A percentile compares a stretch with the other conserved stretches of the same genome.
phyloP scores from a whole-genome alignment of 1,284 basidiomycete species.

The Papiliotrema fonsecae region DNA sequence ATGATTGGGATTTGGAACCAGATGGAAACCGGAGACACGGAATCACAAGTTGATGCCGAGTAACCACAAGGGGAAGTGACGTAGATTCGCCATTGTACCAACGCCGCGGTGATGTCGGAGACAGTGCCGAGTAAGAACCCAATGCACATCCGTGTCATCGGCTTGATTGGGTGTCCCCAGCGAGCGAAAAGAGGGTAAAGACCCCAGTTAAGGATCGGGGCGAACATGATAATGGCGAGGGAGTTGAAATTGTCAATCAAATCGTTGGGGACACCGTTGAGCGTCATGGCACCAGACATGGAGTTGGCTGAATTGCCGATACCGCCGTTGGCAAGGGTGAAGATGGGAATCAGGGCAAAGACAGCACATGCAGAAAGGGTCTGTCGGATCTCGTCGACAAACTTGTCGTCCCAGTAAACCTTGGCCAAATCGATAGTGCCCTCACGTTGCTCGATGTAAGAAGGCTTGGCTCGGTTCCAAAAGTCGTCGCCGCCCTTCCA shows the following conservation, averaged over 20 bases:
- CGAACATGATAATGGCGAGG: conserved; percentile 48
- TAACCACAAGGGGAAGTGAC: conserved; percentile 48
- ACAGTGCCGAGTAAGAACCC: conserved; percentile 43
- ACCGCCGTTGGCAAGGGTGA: conserved; percentile 20
- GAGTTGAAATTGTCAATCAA: conserved; percentile 51
- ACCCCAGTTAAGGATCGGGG: conserved; percentile 49
- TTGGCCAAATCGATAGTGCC: conserved; percentile 29
- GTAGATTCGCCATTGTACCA: conserved; percentile 52
- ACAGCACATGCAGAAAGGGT: conserved; percentile 49
- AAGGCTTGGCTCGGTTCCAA: conserved; percentile 39
- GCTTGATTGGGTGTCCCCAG: conserved; percentile 37
- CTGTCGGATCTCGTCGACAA: conserved; percentile 48
- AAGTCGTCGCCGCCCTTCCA: conserved; percentile 34
- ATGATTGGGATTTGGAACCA: conserved; percentile 51
- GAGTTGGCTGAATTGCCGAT: conserved; percentile 9
- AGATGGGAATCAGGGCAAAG: conserved; percentile 36
- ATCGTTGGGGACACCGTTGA: conserved; percentile 50
- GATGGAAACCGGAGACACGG: conserved; percentile 34
- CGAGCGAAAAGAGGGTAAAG: conserved; percentile 49
- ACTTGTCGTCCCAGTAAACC: conserved; percentile 48
- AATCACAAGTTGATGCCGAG: conserved; percentile 43
- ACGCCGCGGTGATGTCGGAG: conserved; percentile 48
- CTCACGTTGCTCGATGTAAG: conserved; percentile 7
- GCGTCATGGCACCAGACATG: conserved; percentile 43
- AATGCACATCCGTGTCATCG: conserved; percentile 34